Percentiles rank a stretch among this genome's conserved stretches.
Evolutionary conservation across 1,284 basidiomycete species (phyloP).

Genomic region (Thecaphora frezii): DNA sequence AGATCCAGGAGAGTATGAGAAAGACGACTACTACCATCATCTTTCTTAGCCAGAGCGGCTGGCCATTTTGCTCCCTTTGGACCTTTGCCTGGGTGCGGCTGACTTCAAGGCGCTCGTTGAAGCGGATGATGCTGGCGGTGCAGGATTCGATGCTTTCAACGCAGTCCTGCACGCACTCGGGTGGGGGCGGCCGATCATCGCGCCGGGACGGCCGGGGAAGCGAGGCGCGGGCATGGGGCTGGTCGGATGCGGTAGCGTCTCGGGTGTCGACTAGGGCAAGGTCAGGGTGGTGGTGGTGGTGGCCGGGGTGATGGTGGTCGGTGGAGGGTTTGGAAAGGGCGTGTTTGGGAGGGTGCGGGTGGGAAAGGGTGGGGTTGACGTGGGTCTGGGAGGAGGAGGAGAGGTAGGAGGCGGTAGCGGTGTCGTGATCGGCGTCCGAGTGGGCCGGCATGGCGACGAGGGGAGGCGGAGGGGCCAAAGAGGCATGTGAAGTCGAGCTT

Average conservation of each 20-base stretch:
- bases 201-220: not conserved
- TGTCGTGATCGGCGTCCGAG: not conserved
- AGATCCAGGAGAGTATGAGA: conserved; percentile 48
- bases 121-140: conserved; percentile 22
- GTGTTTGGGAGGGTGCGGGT: not conserved
- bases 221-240: not conserved
- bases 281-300: not conserved
- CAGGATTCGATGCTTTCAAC: conserved; percentile 28
- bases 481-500: too few species aligned
- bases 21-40: conserved; percentile 41
- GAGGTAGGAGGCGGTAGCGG: not conserved
- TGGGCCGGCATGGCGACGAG: not conserved
- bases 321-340: not conserved
- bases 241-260: not conserved
- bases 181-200: conserved; percentile 22
- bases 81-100: conserved; percentile 13
- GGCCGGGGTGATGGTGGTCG: not conserved
- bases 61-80: conserved; percentile 19
- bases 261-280: not conserved
- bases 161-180: conserved; percentile 33
- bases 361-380: not conserved
- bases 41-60: conserved; percentile 27
- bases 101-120: conserved; percentile 35
- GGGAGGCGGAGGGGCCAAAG: too few species aligned
- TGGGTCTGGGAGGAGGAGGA: conserved; percentile 8